phyloP scores from a whole-genome alignment of 2,329 filamentous ascomycete species.

The Alternaria alternata region DNA sequence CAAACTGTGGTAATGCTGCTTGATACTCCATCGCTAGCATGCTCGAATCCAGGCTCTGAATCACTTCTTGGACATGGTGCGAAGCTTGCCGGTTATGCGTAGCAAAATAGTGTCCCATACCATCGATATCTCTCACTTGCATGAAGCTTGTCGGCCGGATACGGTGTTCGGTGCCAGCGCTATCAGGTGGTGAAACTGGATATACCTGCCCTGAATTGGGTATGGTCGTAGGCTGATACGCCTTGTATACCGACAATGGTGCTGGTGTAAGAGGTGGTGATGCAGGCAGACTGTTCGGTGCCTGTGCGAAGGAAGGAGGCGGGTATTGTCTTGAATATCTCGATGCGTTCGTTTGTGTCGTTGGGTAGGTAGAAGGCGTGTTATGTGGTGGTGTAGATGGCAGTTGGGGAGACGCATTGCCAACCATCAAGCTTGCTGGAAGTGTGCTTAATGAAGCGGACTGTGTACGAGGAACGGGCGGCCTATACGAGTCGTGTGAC shows the following conservation, averaged over 20 bases:
- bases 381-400: not conserved
- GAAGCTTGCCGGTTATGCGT: conserved; percentile 26
- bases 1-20: conserved; percentile 29
- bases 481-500: not conserved
- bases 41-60: conserved; percentile 20
- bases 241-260: conserved; percentile 26
- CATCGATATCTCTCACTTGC: conserved; percentile 6
- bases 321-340: conserved; percentile 26
- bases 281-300: conserved; percentile 1
- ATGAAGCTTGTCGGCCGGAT: not conserved
- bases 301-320: conserved; percentile 8
- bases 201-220: not conserved
- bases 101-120: conserved; percentile 8
- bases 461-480: not conserved
- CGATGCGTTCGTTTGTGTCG: conserved; percentile 11
- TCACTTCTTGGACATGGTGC: conserved; percentile 1
- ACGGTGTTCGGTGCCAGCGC: not conserved
- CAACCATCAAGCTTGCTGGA: conserved; percentile 33
- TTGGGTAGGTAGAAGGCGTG: not conserved
- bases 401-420: conserved; percentile 9
- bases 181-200: not conserved
- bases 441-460: not conserved
- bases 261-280: conserved; percentile 16
- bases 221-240: conserved; percentile 26
- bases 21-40: conserved; percentile 39